These are phyloP conservation scores for Aspergillus awamori DNA, from an alignment of 2,329 filamentous ascomycete genomes.

Conservation along the genomic window DNA sequence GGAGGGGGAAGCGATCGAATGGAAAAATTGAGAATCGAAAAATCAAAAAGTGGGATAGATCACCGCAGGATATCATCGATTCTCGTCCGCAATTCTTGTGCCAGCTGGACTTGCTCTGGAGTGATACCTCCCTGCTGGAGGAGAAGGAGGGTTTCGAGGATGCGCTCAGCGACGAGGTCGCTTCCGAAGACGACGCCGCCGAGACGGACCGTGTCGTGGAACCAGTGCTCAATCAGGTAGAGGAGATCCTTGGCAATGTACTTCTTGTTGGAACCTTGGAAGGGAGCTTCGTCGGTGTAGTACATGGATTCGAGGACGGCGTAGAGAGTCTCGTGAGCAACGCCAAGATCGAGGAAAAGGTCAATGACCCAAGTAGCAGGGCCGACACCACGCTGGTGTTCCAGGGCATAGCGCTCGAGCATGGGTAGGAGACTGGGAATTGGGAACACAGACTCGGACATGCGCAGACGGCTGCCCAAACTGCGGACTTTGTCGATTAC, in stretches of 20 bases:
- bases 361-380: conserved; percentile 64
- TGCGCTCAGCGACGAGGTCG: conserved; percentile 57
- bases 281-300: conserved; percentile 68
- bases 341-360: conserved; percentile 64
- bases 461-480: conserved; percentile 58
- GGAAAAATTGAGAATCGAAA: not conserved
- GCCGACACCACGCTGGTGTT: conserved; percentile 51
- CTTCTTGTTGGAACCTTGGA: conserved; percentile 59
- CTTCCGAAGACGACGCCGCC: conserved; percentile 62
- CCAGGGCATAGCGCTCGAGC: conserved; percentile 57
- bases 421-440: conserved; percentile 58
- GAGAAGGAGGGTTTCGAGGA: conserved; percentile 49
- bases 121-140: conserved; percentile 50
- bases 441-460: conserved; percentile 60
- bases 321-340: conserved; percentile 64
- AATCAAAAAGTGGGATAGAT: conserved; percentile 1
- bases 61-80: conserved; percentile 47
- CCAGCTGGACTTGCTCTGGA: conserved; percentile 40
- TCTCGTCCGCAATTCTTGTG: conserved; percentile 44
- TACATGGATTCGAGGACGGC: conserved; percentile 67
- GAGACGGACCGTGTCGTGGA: conserved; percentile 56
- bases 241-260: conserved; percentile 64
- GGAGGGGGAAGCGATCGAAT: not conserved
- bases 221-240: conserved; percentile 65
- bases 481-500: conserved; percentile 58